These are phyloP conservation scores for Globisporangium yorkense DNA, from an alignment of 352 stramenopile species.

Conservation along the genomic window DNA sequence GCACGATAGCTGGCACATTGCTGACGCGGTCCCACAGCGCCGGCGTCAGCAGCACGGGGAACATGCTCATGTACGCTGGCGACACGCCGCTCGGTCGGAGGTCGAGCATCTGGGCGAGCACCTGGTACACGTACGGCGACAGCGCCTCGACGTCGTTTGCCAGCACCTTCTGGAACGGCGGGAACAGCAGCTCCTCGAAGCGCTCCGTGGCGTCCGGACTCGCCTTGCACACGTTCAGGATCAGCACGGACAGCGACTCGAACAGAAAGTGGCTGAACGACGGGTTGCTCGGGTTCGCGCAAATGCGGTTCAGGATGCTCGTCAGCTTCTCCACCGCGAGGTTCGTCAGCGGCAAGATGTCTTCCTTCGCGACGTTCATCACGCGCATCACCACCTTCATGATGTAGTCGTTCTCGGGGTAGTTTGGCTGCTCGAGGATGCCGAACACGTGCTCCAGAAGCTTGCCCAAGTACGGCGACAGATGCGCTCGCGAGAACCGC, in stretches of 20 bases:
- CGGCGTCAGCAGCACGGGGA: slow-evolving; percentile 92
- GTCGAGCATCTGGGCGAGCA: slow-evolving; percentile 97
- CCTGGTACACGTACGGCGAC: slow-evolving; percentile 98
- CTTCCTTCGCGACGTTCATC: slow-evolving; percentile 90
- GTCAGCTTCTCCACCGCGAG: slow-evolving; percentile 96
- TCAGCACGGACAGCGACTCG: slow-evolving; percentile 96
- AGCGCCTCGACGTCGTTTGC: slow-evolving; percentile 93
- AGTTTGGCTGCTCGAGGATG: slow-evolving; percentile 92
- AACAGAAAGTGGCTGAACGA: slow-evolving; percentile 99
- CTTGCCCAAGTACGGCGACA: slow-evolving; percentile 89
- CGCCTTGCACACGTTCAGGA: slow-evolving; percentile 90
- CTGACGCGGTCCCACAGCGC: slow-evolving; percentile 94
- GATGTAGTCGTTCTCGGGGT: slow-evolving; percentile 98
- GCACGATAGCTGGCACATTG: slow-evolving; percentile 96
- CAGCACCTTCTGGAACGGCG: slow-evolving; percentile 96
- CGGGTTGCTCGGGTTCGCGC: slow-evolving; percentile 97
- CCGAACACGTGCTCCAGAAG: slow-evolving; percentile 95
- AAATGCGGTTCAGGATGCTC: slow-evolving; percentile 90
- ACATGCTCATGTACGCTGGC: slow-evolving; percentile 93
- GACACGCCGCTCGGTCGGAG: slow-evolving; percentile 86
- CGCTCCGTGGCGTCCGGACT: slow-evolving; percentile 67
- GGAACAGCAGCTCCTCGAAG: slow-evolving; percentile 97
- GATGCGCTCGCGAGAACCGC: slow-evolving; percentile 74
- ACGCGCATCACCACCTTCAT: slow-evolving; percentile 98
- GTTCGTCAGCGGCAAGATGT: slow-evolving; percentile 89